Evolutionary conservation across 352 stramenopile species (phyloP).

Genomic region (Globisporangium orthogonon): DNA sequence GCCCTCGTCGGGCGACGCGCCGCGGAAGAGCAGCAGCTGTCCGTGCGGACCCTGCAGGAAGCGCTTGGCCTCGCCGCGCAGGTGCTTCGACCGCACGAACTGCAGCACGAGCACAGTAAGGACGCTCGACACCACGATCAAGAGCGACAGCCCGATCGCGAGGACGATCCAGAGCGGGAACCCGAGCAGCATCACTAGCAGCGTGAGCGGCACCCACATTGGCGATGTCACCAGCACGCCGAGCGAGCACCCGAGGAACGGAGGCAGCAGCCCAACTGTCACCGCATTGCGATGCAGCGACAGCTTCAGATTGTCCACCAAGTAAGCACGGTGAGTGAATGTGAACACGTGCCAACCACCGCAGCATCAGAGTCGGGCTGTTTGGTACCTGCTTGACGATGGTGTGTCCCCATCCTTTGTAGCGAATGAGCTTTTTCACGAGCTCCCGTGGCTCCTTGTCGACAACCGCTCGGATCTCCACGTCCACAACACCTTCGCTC

Average conservation of each 20-base stretch:
- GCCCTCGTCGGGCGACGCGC: constrained; percentile 14
- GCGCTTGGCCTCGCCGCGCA: constrained; percentile 34
- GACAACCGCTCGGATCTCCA: constrained; percentile 32
- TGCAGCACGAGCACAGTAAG: constrained; percentile 43
- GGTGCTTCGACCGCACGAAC: constrained; percentile 35
- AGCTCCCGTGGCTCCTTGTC: constrained; percentile 38
- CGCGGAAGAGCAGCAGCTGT: constrained; percentile 57
- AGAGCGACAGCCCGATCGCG: constrained; percentile 28
- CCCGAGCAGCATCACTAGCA: constrained; percentile 48
- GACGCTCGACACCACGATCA: constrained; percentile 39
- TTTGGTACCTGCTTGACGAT: constrained; percentile 33
- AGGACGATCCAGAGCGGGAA: constrained; percentile 59
- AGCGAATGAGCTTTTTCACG: constrained; percentile 27
- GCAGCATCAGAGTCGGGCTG: constrained; percentile 30
- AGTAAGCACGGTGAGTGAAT: too few relatives aligned
- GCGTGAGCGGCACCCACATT: constrained; percentile 48
- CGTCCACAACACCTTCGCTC: constrained; percentile 23
- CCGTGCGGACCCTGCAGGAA: constrained; percentile 48
- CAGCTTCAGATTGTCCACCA: constrained; percentile 19
- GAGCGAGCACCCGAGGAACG: constrained; percentile 32
- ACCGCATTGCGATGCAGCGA: constrained; percentile 55
- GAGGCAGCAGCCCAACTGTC: constrained; percentile 37
- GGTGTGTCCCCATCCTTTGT: constrained; percentile 28
- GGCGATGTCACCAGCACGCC: constrained; percentile 41
- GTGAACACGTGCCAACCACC: too few relatives aligned